Percentiles rank a stretch among this genome's conserved stretches.
These are phyloP conservation scores for Passiflora organensis DNA, from an alignment of 345 rosid genomes.

Conservation along the genomic window DNA sequence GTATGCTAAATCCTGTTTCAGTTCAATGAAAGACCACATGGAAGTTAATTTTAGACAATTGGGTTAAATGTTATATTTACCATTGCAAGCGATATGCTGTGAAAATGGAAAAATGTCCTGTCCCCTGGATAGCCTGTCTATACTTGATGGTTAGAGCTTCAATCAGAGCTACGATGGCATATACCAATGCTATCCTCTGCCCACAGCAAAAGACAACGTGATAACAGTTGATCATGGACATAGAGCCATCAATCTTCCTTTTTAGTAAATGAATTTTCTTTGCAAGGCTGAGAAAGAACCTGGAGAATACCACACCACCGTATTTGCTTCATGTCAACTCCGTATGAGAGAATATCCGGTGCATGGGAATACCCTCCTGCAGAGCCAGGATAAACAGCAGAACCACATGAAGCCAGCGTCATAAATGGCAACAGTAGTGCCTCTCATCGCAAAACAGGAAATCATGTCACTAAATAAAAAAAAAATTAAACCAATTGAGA, in stretches of 20 bases:
- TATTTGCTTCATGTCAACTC: constrained; percentile 61
- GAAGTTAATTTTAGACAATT: background rate
- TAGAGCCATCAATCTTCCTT: too few species aligned
- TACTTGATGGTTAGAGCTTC: constrained; percentile 49
- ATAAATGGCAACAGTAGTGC: too few species aligned
- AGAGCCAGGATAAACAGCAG: too few species aligned
- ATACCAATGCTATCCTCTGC: constrained; percentile 65
- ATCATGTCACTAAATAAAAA: too few species aligned
- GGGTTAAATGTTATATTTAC: constrained; percentile 19
- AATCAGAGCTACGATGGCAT: constrained; percentile 50
- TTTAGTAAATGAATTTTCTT: background rate
- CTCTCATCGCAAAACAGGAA: too few species aligned
- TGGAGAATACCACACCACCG: constrained; percentile 71
- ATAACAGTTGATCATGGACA: background rate
- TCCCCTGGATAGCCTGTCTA: constrained; percentile 35
- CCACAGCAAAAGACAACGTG: background rate
- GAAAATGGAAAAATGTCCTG: constrained; percentile 45
- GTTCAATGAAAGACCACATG: too few species aligned
- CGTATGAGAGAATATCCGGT: constrained; percentile 46
- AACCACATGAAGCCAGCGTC: too few species aligned
- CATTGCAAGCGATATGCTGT: constrained; percentile 59
- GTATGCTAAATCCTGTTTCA: too few species aligned
- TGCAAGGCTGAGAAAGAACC: constrained; percentile 22
- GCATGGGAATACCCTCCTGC: constrained; percentile 74
- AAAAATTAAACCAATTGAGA: too few species aligned